phyloP scores from a whole-genome alignment of 345 rosid genomes.

The Kandelia obovata region DNA sequence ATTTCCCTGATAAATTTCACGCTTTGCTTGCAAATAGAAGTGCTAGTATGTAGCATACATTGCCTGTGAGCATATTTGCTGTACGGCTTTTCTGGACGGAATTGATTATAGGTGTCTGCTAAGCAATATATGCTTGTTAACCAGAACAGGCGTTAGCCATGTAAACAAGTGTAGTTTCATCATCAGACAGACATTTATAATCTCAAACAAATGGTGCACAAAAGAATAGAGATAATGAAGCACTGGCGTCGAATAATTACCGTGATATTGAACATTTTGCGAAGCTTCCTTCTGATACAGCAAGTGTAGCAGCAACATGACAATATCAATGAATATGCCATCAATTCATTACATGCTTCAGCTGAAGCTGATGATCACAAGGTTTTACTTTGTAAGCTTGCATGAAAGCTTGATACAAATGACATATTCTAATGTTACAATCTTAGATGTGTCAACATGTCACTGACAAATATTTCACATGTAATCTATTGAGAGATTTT shows the following conservation, averaged over 20 bases:
- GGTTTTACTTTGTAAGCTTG: conserved; percentile 17
- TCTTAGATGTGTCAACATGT: no score
- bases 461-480: no score
- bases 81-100: no score
- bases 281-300: conserved; percentile 88
- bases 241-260: conserved; percentile 37
- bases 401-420: no score
- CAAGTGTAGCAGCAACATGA: conserved; percentile 99
- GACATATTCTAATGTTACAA: no score
- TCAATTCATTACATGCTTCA: conserved; percentile 88
- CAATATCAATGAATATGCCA: conserved; percentile 87
- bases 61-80: no score
- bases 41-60: no score
- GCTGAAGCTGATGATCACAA: conserved; percentile 64
- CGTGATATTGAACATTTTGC: conserved; percentile 71
- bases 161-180: no score
- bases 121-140: background rate
- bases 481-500: no score
- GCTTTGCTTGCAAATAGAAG: no score
- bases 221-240: conserved; percentile 3
- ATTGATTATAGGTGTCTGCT: background rate
- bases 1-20: no score
- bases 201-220: background rate
- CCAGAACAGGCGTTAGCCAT: background rate
- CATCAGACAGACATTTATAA: no score